These are phyloP conservation scores for Podila epicladia DNA, from an alignment of 192 early-diverging fungal species.

Conservation along the genomic window DNA sequence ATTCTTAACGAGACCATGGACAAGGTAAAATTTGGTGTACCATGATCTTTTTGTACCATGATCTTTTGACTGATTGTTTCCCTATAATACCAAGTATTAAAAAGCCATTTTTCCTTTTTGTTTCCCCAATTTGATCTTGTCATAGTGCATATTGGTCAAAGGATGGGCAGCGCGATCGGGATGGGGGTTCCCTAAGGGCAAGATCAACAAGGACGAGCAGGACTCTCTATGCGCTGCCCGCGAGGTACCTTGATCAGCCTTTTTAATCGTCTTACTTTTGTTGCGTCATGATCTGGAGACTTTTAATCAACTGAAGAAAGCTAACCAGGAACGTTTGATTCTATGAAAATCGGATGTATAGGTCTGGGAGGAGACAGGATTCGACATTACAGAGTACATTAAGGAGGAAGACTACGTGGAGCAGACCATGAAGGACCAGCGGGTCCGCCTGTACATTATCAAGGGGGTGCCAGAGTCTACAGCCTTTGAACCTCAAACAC, in stretches of 20 bases:
- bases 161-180: slow-evolving; percentile 90
- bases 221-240: slow-evolving; percentile 89
- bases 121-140: too few species aligned
- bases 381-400: slow-evolving; percentile 78
- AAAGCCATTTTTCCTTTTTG: too few species aligned
- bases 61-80: too few species aligned
- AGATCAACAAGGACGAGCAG: slow-evolving; percentile 98
- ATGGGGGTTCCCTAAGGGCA: slow-evolving; percentile 99
- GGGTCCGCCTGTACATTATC: slow-evolving; percentile 92
- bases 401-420: slow-evolving; percentile 86
- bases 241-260: slow-evolving; percentile 66
- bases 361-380: slow-evolving; percentile 96
- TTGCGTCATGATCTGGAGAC: too few species aligned
- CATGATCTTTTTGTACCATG: too few species aligned
- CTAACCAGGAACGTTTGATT: too few species aligned
- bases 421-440: slow-evolving; percentile 88
- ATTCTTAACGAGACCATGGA: slow-evolving; percentile 87
- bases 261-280: too few species aligned
- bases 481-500: slow-evolving; percentile 81
- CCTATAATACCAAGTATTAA: too few species aligned
- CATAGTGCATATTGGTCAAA: slow-evolving; percentile 84
- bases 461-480: slow-evolving; percentile 86
- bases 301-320: too few species aligned
- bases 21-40: slow-evolving; percentile 55
- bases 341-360: slow-evolving; percentile 13